Base-by-base conservation (phyloP, 2,329 filamentous ascomycete species). In the Colletotrichum simmondsii region DNA sequence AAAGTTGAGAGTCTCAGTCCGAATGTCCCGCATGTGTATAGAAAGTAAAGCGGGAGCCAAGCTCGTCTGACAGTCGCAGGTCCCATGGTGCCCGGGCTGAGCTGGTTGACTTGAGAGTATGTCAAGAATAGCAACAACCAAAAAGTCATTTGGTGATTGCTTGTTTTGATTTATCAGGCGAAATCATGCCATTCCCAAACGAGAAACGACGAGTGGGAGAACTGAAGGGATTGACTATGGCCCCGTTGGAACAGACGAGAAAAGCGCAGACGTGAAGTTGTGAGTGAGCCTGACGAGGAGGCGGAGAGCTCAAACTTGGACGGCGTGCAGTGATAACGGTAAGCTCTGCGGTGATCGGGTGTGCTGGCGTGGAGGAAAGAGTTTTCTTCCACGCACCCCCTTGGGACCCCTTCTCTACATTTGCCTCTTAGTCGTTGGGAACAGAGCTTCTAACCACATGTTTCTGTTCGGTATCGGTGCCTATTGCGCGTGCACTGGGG, bases 41-140 rank as follows among this genome's bases (percentile, higher is more conserved):
- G 46, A 24, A 65, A 65, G 42, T 28, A 54, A 54, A 69, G 56
- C 54, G 62, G 52, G 54, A 56, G 32, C 62, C 70, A 65, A 70
- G 60, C 32, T 70, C 66, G 66, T 70, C 70, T 57, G 66, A 70
- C 65, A 22, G 35, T 37, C 22, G 14, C 11, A 28, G 52, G 24
- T 42, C 30, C 30, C 11, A 54, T 46, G 35, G 28, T 22, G 52
- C 53, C 37, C 49, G 19, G 37, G 58, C 52, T 59, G 58, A 63
- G 65, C 28, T 69, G 65, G 65, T 26, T 42, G 14, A 42, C 37
- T 59, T 59, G 57, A 56, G 42, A 26, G 49, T 46, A 58, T 62
- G 58, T 68, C 42, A 64, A 72, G 65, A 72, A 68, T 68, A 72
- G 65, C 65, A 68, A 59, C 58, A 63, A 24, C 11, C 22, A 26